Conservation (phyloP, 1,284 basidiomycete genomes). For the Cryptococcus jaspeensis region DNA sequence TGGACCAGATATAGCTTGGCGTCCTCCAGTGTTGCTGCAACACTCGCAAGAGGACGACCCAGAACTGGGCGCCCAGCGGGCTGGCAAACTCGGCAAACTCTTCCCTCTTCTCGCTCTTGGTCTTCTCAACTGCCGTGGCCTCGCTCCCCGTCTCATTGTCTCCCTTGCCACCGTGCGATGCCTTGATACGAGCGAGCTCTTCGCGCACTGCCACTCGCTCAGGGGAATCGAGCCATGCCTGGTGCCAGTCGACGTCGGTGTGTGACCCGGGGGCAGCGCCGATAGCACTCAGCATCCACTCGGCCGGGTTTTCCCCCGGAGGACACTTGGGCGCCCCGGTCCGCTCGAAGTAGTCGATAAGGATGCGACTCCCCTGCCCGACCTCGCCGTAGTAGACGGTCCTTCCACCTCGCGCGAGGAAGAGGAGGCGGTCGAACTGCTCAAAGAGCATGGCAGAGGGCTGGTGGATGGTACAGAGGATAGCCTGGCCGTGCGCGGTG, state of each 20-base stretch:
- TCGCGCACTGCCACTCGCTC: slow-evolving; percentile 50
- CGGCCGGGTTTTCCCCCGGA: slow-evolving; percentile 54
- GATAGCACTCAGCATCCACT: slow-evolving; percentile 58
- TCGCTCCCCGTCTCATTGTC: not conserved
- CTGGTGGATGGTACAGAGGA: slow-evolving; percentile 62
- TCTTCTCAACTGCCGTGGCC: slow-evolving; percentile 1
- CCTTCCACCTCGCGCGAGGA: slow-evolving; percentile 54
- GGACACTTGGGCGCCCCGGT: slow-evolving; percentile 52
- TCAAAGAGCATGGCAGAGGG: slow-evolving; percentile 61
- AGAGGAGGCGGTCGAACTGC: slow-evolving; percentile 62
- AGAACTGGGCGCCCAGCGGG: slow-evolving; percentile 57
- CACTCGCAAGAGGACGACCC: slow-evolving; percentile 58
- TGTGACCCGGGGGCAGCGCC: slow-evolving; percentile 65
- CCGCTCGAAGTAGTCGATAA: slow-evolving; percentile 57
- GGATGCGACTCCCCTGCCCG: slow-evolving; percentile 53
- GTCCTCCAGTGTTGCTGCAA: slow-evolving; percentile 62
- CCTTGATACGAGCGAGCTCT: slow-evolving; percentile 53
- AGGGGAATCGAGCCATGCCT: slow-evolving; percentile 61
- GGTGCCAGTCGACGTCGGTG: slow-evolving; percentile 68
- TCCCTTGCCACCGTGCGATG: slow-evolving; percentile 31
- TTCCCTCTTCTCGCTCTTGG: slow-evolving; percentile 32
- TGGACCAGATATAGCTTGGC: slow-evolving; percentile 73
- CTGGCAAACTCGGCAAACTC: slow-evolving; percentile 59
- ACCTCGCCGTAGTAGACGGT: slow-evolving; percentile 60
- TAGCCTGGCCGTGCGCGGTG: slow-evolving; percentile 78